These are phyloP conservation scores for Suillus subaureus DNA, from an alignment of 768 basidiomycete species.

Conservation along the genomic window DNA sequence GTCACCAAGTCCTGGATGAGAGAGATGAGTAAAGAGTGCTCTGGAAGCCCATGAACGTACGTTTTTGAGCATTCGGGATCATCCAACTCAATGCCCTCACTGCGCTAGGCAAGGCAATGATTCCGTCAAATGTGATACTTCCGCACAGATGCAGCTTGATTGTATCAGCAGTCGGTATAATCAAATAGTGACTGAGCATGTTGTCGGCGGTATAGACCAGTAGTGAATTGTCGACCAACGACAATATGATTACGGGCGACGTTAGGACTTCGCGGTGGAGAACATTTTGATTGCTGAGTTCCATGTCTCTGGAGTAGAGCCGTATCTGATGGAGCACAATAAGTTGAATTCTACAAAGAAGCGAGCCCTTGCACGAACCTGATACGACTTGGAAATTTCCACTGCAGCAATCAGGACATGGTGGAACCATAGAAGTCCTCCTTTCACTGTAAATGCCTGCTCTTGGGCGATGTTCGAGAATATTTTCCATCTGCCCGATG, in stretches of 20 bases:
- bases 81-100: slow-evolving; percentile 97
- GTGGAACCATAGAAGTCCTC: slow-evolving; percentile 95
- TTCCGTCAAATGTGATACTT: slow-evolving; percentile 91
- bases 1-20: slow-evolving; percentile 82
- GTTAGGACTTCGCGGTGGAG: slow-evolving; percentile 78
- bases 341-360: slow-evolving; percentile 8
- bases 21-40: slow-evolving; percentile 14
- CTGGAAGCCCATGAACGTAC: slow-evolving; percentile 47
- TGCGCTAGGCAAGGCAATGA: slow-evolving; percentile 79
- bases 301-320: slow-evolving; percentile 90
- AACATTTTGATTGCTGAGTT: slow-evolving; percentile 80
- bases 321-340: slow-evolving; percentile 61
- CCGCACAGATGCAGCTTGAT: slow-evolving; percentile 91
- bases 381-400: slow-evolving; percentile 77
- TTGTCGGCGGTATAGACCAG: slow-evolving; percentile 95
- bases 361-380: slow-evolving; percentile 46
- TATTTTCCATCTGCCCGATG: slow-evolving; percentile 93
- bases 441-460: slow-evolving; percentile 82
- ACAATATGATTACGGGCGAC: slow-evolving; percentile 82
- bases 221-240: slow-evolving; percentile 92
- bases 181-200: slow-evolving; percentile 88
- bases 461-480: slow-evolving; percentile 85
- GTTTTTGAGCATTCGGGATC: slow-evolving; percentile 90
- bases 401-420: slow-evolving; percentile 92
- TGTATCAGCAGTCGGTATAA: slow-evolving; percentile 78